Percentiles rank a stretch among this genome's conserved stretches.
Conservation (phyloP, 177 flowering plant genomes). For the Vitis hybrid region DNA sequence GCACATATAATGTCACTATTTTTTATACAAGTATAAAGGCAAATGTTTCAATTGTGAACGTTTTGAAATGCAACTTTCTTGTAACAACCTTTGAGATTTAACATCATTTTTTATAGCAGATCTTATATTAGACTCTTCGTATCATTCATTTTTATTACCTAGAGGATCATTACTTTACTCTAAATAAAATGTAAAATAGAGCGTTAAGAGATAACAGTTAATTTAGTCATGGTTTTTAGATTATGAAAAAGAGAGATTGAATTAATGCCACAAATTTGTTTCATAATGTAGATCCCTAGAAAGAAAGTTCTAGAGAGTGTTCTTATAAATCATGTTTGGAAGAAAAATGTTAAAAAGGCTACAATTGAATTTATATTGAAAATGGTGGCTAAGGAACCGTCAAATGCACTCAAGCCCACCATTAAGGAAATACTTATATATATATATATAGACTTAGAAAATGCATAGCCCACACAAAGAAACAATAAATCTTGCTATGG, state of each 20-base stretch:
- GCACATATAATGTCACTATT: too few relatives aligned
- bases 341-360: constrained; percentile 57
- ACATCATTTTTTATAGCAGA: neutral
- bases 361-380: constrained; percentile 75
- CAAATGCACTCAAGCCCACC: constrained; percentile 42
- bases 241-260: neutral
- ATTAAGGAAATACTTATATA: too few relatives aligned
- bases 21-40: too few relatives aligned
- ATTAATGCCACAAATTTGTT: neutral
- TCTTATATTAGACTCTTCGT: neutral
- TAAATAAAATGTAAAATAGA: too few relatives aligned
- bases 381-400: constrained; percentile 15
- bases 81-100: too few relatives aligned
- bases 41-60: too few relatives aligned
- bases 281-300: constrained; percentile 65
- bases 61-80: too few relatives aligned
- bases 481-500: too few relatives aligned
- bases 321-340: constrained; percentile 66
- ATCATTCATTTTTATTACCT: neutral
- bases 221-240: neutral
- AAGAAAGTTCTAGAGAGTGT: constrained; percentile 78
- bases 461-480: too few relatives aligned
- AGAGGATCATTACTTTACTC: too few relatives aligned
- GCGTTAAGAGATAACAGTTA: too few relatives aligned
- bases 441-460: too few relatives aligned